A percentile compares a stretch with the other conserved stretches of the same genome.
phyloP scores from a whole-genome alignment of 2,329 filamentous ascomycete genomes.

The Trichoderma atroviride region DNA sequence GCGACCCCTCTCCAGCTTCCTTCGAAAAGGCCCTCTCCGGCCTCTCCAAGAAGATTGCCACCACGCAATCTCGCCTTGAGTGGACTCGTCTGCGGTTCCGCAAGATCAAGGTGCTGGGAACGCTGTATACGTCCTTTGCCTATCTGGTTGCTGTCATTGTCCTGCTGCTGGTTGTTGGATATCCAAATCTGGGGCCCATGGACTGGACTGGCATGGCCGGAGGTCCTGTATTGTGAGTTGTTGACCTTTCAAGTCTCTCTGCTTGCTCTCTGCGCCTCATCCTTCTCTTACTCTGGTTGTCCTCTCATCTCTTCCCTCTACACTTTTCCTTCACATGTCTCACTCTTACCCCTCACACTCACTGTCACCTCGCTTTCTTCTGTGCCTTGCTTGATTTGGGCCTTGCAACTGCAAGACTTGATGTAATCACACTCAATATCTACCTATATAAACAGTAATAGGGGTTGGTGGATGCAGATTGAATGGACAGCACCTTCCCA shows the following conservation, averaged over 20 bases:
- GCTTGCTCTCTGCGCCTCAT: not conserved
- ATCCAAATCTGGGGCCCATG: constrained; percentile 70
- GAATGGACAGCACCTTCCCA: not conserved
- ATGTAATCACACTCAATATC: not conserved
- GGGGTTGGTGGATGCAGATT: not conserved
- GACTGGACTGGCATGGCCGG: constrained; percentile 81
- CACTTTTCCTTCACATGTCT: not conserved
- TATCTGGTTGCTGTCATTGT: constrained; percentile 88
- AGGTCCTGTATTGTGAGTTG: constrained; percentile 72
- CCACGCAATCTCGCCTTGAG: constrained; percentile 74
- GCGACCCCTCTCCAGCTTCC: constrained; percentile 79
- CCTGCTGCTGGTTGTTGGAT: constrained; percentile 81
- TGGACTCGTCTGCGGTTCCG: constrained; percentile 70
- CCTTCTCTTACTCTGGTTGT: not conserved
- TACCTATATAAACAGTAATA: not conserved
- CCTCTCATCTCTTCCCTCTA: not conserved
- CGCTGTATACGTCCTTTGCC: constrained; percentile 85
- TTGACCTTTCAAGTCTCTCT: not conserved
- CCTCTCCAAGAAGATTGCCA: constrained; percentile 80
- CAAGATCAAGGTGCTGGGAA: constrained; percentile 82
- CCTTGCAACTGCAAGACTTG: not conserved
- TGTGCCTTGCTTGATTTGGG: not conserved
- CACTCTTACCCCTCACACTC: not conserved
- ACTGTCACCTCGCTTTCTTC: not conserved
- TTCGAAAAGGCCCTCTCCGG: constrained; percentile 90